Conservation (phyloP, 2,329 filamentous ascomycete genomes). For the Diatrype stigma region DNA sequence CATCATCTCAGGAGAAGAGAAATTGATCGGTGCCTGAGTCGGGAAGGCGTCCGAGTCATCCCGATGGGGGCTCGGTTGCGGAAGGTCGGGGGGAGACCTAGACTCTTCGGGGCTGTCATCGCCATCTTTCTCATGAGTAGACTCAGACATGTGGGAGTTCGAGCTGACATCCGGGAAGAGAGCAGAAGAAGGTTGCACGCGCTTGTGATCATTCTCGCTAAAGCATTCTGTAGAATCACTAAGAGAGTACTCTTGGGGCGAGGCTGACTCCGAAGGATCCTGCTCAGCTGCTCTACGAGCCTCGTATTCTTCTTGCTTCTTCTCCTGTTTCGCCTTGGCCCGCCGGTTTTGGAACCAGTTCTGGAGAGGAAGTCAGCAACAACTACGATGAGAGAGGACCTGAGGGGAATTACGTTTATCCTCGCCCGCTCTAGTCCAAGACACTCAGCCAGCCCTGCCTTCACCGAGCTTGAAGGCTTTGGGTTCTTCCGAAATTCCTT, state of each 20-base stretch:
- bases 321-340: constrained; percentile 62
- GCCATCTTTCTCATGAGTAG: constrained; percentile 12
- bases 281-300: constrained; percentile 37
- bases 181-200: constrained; percentile 33
- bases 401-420: constrained; percentile 51
- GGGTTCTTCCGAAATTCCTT: constrained; percentile 60
- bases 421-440: constrained; percentile 60
- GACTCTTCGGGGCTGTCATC: constrained; percentile 8
- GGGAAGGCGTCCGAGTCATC: constrained; percentile 16
- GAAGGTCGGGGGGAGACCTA: constrained; percentile 11
- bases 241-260: constrained; percentile 19
- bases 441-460: constrained; percentile 56
- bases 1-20: constrained; percentile 10
- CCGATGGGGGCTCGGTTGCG: constrained; percentile 7
- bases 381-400: constrained; percentile 7
- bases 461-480: constrained; percentile 59
- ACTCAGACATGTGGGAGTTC: constrained; percentile 16
- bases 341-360: constrained; percentile 68
- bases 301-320: constrained; percentile 49
- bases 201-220: constrained; percentile 27
- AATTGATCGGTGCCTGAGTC: constrained; percentile 20
- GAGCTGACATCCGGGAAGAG: constrained; percentile 27
- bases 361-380: constrained; percentile 32
- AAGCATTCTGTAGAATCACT: constrained; percentile 16
- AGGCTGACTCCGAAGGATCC: constrained; percentile 30